Base-by-base conservation (phyloP, 768 basidiomycete species). In the Candolleomyces efflorescens region DNA sequence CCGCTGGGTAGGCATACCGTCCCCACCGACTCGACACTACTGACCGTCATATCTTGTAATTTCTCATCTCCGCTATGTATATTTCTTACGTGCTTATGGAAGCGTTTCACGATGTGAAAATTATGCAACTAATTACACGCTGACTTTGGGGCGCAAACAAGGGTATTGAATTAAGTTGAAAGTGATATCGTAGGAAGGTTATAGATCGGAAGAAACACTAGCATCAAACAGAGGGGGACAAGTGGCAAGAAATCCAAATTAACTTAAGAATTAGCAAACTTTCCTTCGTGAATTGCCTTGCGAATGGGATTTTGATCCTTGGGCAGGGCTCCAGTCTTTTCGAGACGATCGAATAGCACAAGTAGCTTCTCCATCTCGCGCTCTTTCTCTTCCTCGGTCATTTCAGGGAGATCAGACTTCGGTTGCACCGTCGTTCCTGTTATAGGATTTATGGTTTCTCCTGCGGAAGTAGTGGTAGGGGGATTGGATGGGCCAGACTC, bases 311-410 rank as follows among this genome's bases (percentile, higher is more conserved):
- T 90, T 62, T 83, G 82, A 47, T 75, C 77, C 18, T 83, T 75
- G 11, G 83, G 81, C 32, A 92, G 66, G 45, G 84, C 82, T 20
- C 92, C 91, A 46, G 77, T 86, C 70, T 77, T 84, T 68, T 94
- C 91, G 61, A 98, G 76, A 48, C 95, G 78, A 61, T 97, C 92
- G 66, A 99, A 98, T 18, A 98, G 77, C 36, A 90, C 85, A 66
- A 98, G 92, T 43, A 99, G 76, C 66, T 87, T 87, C 76, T 98
- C 95, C 54, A 94, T 89, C 73, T 99, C 97, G 10, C 74, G 75
- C 67, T 97, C 93, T 70, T 96, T 97, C 78, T 99, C 96, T 68
- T 95, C 94, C 27, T 95, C 88, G 0, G 93, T 89, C 94, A 99
- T 96, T 51, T 83, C 73, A 3, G 74, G 76, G 9, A 67, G 48